Percentiles rank a stretch among this genome's conserved stretches.
These are phyloP conservation scores for Rhododendron simsii DNA, from an alignment of 148 eudicot genomes.

Conservation along the genomic window DNA sequence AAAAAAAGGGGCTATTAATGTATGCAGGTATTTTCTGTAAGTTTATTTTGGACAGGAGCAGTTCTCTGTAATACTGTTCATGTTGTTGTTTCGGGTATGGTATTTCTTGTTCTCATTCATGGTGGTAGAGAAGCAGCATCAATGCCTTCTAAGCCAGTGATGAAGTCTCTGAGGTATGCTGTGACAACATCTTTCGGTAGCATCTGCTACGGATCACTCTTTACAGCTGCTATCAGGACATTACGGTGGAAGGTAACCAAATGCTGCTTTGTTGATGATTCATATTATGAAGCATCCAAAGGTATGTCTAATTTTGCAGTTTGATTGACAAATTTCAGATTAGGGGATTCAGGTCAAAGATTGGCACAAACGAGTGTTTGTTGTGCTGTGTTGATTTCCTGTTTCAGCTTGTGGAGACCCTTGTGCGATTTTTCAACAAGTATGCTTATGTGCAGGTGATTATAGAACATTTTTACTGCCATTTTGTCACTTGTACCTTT, in stretches of 20 bases:
- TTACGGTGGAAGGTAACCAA: constrained; percentile 80
- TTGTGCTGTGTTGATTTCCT: constrained; percentile 91
- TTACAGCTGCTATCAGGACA: constrained; percentile 95
- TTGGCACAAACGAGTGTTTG: constrained; percentile 88
- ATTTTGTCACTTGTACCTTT: not conserved
- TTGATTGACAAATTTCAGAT: constrained; percentile 42
- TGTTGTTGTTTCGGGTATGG: constrained; percentile 94
- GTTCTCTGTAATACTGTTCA: constrained; percentile 96
- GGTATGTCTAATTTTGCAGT: constrained; percentile 3
- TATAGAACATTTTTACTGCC: not conserved
- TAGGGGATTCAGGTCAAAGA: constrained; percentile 86
- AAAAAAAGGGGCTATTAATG: constrained; percentile 12
- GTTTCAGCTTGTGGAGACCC: constrained; percentile 91
- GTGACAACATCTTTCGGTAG: constrained; percentile 94
- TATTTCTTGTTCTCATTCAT: constrained; percentile 87
- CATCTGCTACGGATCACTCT: constrained; percentile 95
- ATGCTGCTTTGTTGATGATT: constrained; percentile 6
- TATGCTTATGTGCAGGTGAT: constrained; percentile 93
- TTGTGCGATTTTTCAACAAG: constrained; percentile 94
- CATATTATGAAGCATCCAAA: not conserved
- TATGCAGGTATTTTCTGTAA: constrained; percentile 74
- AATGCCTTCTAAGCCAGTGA: constrained; percentile 76
- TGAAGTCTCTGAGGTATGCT: constrained; percentile 74
- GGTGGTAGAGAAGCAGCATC: constrained; percentile 77
- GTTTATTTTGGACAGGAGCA: constrained; percentile 99